Base-by-base conservation (phyloP, 345 rosid species). In the Eucalyptus camaldulensis region DNA sequence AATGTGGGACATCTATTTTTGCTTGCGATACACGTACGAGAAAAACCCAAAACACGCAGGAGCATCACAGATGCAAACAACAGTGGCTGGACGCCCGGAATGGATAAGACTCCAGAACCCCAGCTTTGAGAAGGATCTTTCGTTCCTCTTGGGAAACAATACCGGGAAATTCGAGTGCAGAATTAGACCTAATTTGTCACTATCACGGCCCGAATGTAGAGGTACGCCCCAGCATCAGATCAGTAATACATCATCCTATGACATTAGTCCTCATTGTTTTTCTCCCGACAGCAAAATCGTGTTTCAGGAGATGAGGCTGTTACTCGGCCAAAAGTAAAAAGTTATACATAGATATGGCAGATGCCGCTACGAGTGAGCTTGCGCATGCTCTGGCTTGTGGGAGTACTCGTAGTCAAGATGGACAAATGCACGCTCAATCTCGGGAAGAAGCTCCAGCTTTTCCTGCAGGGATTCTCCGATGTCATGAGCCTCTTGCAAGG, bases 331-430 rank as follows among this genome's bases (percentile, higher is more conserved):
- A 72, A 19, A 19, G 25, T 72, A 3, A 37, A 37, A 8, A 19
- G 13, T 19, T 19, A 19, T 37, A 0, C 27, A 21, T 0, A 5
- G 81, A 37, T 37, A 19, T 24, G 4, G 25, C 27, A 0, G 83
- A 22, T 10, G 83, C 83, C 0, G 8, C 90, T 93, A 92, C 15
- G 81, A 89, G 87, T 91, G 93, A 44, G 94, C 89, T 45, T 91
- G 98, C 43, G 96, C 95, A 47, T 97, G 99, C 93, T 97, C 99
- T 0, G 99, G 99, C 91, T 94, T 97, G 95, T 97, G 99, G 53
- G 94, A 92, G 92, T 88, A 96, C 93, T 97, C 99, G 10, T 97
- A 96, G 88, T 97, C 99, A 25, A 97, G 99, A 92, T 97, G 99
- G 90, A 97, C 99, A 88, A 97, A 97, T 49, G 98, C 99, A 2